These are phyloP conservation scores for Suillus weaverae DNA, from an alignment of 768 basidiomycete species.

Conservation along the genomic window DNA sequence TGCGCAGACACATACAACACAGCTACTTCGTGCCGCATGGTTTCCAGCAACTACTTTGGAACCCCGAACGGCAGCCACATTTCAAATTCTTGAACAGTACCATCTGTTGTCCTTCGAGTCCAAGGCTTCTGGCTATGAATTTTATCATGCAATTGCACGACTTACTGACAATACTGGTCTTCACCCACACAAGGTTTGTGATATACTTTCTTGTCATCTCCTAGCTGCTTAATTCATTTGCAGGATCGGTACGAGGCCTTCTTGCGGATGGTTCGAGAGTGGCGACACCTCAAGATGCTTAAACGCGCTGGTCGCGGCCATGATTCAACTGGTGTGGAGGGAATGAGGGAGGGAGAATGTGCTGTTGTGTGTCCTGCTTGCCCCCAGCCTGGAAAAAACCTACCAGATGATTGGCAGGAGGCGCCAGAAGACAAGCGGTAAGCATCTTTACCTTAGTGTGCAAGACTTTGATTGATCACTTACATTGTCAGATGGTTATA, in stretches of 20 bases:
- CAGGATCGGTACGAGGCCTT: background rate
- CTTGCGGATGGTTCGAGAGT: background rate
- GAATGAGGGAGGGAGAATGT: slow-evolving; percentile 1
- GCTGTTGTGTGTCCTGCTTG: slow-evolving; percentile 5
- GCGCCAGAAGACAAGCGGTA: background rate
- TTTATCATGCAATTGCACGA: slow-evolving; percentile 24
- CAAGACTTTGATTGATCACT: background rate
- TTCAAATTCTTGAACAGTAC: slow-evolving; percentile 22
- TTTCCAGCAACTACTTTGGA: slow-evolving; percentile 11
- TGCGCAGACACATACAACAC: too few relatives aligned
- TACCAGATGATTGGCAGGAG: slow-evolving; percentile 9
- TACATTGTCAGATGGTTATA: slow-evolving; percentile 28
- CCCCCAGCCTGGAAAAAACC: slow-evolving; percentile 10
- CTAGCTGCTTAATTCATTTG: background rate
- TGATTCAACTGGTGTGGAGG: background rate
- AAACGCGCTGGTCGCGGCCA: background rate
- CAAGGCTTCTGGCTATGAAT: slow-evolving; percentile 29
- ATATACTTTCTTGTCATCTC: too few relatives aligned
- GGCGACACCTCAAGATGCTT: background rate
- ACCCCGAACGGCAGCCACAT: slow-evolving; percentile 5
- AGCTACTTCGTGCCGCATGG: slow-evolving; percentile 10
- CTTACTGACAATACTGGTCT: slow-evolving; percentile 29
- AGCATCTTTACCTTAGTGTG: background rate
- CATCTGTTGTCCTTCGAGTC: slow-evolving; percentile 30
- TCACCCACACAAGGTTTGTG: slow-evolving; percentile 9